Percentiles rank a stretch among this genome's conserved stretches.
Evolutionary conservation across 2,329 filamentous ascomycete species (phyloP).

Genomic region (Aschersonia sp.): DNA sequence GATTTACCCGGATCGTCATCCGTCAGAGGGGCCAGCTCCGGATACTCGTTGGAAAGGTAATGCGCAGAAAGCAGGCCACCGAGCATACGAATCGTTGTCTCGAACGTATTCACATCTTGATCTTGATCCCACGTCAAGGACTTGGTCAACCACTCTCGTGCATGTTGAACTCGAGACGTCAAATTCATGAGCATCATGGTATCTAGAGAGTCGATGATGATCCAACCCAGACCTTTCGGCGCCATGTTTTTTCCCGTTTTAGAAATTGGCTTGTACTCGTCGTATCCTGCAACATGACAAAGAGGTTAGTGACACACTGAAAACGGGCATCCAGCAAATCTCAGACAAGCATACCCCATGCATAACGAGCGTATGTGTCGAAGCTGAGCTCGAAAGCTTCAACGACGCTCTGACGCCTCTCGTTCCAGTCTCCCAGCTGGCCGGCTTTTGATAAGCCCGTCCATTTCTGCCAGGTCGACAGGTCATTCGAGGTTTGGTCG

Average conservation of each 20-base stretch:
- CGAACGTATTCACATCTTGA: constrained; percentile 93
- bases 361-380: constrained; percentile 84
- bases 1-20: constrained; percentile 58
- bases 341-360: constrained; percentile 59
- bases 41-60: constrained; percentile 77
- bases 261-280: constrained; percentile 74
- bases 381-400: constrained; percentile 87
- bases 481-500: constrained; percentile 14
- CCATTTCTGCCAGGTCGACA: constrained; percentile 32
- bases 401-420: constrained; percentile 65
- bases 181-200: constrained; percentile 98
- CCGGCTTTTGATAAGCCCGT: constrained; percentile 32
- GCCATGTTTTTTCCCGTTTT: constrained; percentile 77
- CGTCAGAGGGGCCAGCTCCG: constrained; percentile 58
- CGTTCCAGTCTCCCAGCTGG: constrained; percentile 54
- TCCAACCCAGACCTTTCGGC: constrained; percentile 84
- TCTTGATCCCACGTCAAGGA: constrained; percentile 78
- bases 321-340: background rate
- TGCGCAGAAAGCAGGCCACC: constrained; percentile 87
- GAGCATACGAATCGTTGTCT: constrained; percentile 95
- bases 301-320: constrained; percentile 10
- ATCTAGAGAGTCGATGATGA: constrained; percentile 90
- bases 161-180: constrained; percentile 69
- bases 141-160: constrained; percentile 76
- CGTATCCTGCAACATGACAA: constrained; percentile 41